Evolutionary conservation across 352 stramenopile genomes (phyloP).

Genomic region (Elongisporangium prolatum): DNA sequence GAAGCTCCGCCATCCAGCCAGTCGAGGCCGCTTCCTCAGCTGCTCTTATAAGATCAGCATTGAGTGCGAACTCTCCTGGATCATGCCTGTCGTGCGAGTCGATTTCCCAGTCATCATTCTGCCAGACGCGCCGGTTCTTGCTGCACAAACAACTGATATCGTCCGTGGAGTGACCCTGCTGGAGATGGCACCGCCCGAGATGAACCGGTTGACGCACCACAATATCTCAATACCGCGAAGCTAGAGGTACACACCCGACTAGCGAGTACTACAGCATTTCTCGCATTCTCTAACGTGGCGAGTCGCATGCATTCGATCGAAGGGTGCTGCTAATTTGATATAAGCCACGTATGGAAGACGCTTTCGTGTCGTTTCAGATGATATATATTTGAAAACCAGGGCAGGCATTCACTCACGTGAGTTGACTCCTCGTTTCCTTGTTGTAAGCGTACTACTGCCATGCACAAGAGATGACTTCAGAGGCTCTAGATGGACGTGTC

Average conservation of each 20-base stretch:
- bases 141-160: not conserved
- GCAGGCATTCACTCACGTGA: not conserved
- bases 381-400: not conserved
- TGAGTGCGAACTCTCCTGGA: slow-evolving; percentile 44
- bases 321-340: not conserved
- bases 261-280: not conserved
- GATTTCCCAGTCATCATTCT: slow-evolving; percentile 36
- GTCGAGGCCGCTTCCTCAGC: slow-evolving; percentile 41
- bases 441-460: not conserved
- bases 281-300: too few species aligned
- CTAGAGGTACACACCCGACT: not conserved
- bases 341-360: not conserved
- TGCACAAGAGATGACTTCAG: not conserved
- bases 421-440: not conserved
- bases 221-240: not conserved
- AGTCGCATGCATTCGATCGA: not conserved
- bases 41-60: slow-evolving; percentile 61
- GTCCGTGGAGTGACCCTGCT: not conserved
- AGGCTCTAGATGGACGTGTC: slow-evolving; percentile 44
- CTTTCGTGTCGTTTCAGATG: not conserved
- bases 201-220: not conserved
- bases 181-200: not conserved
- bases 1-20: slow-evolving; percentile 55
- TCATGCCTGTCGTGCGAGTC: slow-evolving; percentile 19
- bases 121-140: not conserved